Percentiles rank a stretch among this genome's conserved stretches.
Evolutionary conservation across 345 rosid species (phyloP).

Genomic region (Litchi chinensis): DNA sequence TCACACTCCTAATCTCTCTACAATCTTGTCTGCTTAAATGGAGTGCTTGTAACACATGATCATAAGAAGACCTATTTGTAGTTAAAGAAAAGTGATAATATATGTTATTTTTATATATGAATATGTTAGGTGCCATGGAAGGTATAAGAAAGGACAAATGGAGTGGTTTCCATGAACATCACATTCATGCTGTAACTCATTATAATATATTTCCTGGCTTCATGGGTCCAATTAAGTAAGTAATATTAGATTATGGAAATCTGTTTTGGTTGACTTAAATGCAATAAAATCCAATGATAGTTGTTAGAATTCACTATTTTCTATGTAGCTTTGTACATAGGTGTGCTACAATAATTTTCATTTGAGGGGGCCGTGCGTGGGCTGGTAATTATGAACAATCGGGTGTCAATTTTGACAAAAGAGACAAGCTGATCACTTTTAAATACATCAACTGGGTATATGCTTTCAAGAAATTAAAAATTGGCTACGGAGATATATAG

Average conservation of each 20-base stretch:
- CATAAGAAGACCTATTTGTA: conserved; percentile 9
- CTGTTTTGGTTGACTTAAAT: conserved; percentile 13
- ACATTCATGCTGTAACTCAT: neutral
- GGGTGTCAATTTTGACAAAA: neutral
- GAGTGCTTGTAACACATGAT: neutral
- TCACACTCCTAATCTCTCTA: conserved; percentile 15
- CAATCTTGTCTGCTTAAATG: neutral
- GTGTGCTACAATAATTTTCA: neutral
- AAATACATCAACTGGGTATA: too few species aligned
- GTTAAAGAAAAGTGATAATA: neutral
- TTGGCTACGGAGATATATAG: too few species aligned
- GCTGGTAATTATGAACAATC: neutral
- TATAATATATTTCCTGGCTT: neutral
- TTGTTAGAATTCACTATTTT: conserved; percentile 11
- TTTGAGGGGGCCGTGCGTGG: neutral
- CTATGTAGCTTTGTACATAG: neutral
- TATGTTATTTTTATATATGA: neutral
- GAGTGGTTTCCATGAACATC: conserved; percentile 12
- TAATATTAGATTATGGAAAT: neutral
- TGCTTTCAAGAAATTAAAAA: too few species aligned
- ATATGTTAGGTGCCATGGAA: neutral
- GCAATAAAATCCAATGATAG: conserved; percentile 21
- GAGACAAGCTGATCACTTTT: neutral
- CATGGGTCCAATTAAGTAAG: neutral
- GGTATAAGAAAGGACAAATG: conserved; percentile 18